Conservation (phyloP, 106 monocot genomes). For the Chionographis japonica region DNA sequence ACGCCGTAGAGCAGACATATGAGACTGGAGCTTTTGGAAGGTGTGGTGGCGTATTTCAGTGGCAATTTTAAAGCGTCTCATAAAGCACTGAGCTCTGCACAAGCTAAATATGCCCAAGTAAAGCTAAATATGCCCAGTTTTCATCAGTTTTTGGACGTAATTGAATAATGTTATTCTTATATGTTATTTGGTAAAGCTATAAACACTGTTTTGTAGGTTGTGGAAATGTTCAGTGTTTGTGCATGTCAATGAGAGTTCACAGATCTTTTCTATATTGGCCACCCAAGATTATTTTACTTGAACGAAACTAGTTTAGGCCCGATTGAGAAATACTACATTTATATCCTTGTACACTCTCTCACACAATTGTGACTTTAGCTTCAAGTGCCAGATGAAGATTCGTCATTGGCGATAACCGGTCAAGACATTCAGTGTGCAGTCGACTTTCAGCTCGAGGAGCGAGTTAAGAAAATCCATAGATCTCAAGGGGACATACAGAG, state of each 20-base stretch:
- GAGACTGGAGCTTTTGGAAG: conserved; percentile 91
- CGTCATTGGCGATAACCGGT: conserved; percentile 62
- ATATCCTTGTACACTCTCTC: neutral
- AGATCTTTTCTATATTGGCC: neutral
- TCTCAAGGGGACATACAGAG: conserved; percentile 44
- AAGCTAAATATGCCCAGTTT: neutral
- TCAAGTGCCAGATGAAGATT: conserved; percentile 84
- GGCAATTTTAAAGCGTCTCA: conserved; percentile 54
- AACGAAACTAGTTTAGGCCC: too few relatives aligned
- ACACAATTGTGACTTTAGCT: conserved; percentile 34
- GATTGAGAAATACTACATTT: neutral
- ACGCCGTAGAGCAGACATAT: conserved; percentile 53
- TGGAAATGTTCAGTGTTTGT: too few relatives aligned
- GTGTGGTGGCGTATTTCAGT: conserved; percentile 83
- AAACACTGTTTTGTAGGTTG: too few relatives aligned
- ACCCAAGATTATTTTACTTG: neutral
- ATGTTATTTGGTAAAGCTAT: too few relatives aligned
- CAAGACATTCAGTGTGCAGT: conserved; percentile 78
- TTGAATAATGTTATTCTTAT: too few relatives aligned
- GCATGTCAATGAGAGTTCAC: too few relatives aligned
- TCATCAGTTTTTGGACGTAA: neutral
- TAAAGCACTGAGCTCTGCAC: conserved; percentile 63
- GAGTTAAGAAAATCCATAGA: conserved; percentile 49
- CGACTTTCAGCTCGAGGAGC: conserved; percentile 77
- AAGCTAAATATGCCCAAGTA: conserved; percentile 78